These are phyloP conservation scores for Teratosphaeria epicoccoides DNA, from an alignment of 2,329 filamentous ascomycete genomes.

Conservation along the genomic window DNA sequence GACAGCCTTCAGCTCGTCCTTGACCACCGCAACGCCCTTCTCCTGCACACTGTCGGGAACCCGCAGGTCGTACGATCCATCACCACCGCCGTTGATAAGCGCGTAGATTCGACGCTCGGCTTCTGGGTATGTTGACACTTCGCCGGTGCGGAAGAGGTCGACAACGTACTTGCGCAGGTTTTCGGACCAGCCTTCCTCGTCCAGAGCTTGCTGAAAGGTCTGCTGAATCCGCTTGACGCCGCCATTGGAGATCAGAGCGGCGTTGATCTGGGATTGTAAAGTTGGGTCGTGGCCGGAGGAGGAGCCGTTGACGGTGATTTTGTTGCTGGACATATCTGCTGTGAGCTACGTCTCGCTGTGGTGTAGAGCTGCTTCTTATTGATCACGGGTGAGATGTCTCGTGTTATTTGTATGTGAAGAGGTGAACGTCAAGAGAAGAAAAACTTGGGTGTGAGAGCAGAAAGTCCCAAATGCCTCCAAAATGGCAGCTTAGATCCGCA, in stretches of 20 bases:
- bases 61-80: slow-evolving; percentile 10
- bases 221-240: slow-evolving; percentile 47
- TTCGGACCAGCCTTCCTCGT: slow-evolving; percentile 49
- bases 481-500: background rate
- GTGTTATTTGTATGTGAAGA: background rate
- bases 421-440: background rate
- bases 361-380: background rate
- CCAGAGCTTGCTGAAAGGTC: slow-evolving; percentile 44
- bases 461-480: background rate
- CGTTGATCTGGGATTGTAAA: slow-evolving; percentile 32
- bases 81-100: slow-evolving; percentile 18
- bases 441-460: background rate
- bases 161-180: slow-evolving; percentile 44
- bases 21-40: slow-evolving; percentile 41
- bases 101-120: slow-evolving; percentile 44
- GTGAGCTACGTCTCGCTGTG: background rate
- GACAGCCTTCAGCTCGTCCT: slow-evolving; percentile 42
- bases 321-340: slow-evolving; percentile 4
- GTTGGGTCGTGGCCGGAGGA: slow-evolving; percentile 29
- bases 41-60: slow-evolving; percentile 36
- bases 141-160: slow-evolving; percentile 47
- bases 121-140: slow-evolving; percentile 47
- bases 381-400: background rate
- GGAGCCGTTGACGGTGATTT: slow-evolving; percentile 31
- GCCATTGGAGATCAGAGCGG: slow-evolving; percentile 36